Evolutionary conservation across 2,329 filamentous ascomycete genomes (phyloP), one percentile per base, ranked within the genome.

Genomic region (Xylariaceae sp.): DNA sequence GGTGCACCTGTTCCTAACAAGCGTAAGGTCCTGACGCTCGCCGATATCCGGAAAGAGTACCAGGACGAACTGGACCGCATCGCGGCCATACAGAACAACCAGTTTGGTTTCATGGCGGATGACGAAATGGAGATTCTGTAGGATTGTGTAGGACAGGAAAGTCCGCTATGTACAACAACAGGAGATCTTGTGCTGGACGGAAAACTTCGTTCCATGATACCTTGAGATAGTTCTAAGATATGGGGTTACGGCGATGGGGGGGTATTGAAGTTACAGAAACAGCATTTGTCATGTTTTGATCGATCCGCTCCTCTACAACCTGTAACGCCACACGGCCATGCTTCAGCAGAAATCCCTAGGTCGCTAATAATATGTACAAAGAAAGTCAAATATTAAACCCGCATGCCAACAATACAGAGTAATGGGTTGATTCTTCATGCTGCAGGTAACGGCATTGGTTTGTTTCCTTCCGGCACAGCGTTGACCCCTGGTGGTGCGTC

Each of bases 31-130:
- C 75, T 97, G 12, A 95, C 87, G 21, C 67, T 98, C 38, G 84
- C 84, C 19, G 89, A 95, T 59, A 70, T 97, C 36, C 76, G 89
- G 55, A 87, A 83, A 62, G 85, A 90, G 59, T 98, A 96, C 61
- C 86, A 94, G 64, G 78, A 76, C 16, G 88, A 97, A 63, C 67
- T 98, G 56, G 92, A 98, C 64, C 76, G 88, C 47, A 83, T 92
- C 51, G 86, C 84, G 36, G 84, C 86, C 37, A 88, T 96, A 59
- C 82, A 92, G 64, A 85, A 86, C 57, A 88, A 94, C 41, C 81
- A 94, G 58, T 96, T 94, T 70, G 84, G 85, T 12, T 86, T 96
- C 45, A 65, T 69, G 46, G 67, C 64, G 9, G 73, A 67, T 19
- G 65, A 69, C 37, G 71, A 76, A 41, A 78, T 78, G 73, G 71